These are phyloP conservation scores for Cynanchum wilfordii DNA, from an alignment of 257 asterid genomes.

Conservation along the genomic window DNA sequence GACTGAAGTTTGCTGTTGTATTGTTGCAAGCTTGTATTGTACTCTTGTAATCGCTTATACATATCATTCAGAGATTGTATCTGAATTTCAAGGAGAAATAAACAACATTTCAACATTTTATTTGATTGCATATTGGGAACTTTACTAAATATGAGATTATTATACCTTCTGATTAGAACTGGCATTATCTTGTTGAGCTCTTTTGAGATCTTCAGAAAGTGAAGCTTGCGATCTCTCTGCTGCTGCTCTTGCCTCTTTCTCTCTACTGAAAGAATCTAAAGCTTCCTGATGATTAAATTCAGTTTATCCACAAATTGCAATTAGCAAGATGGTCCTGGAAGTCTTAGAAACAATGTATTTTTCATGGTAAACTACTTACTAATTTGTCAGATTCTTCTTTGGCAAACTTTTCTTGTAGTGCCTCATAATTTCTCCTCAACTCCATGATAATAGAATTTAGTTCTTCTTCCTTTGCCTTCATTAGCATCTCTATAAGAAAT, in stretches of 20 bases:
- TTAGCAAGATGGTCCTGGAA: background rate
- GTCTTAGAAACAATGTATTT: background rate
- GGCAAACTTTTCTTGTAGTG: constrained; percentile 57
- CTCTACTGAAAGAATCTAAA: constrained; percentile 55
- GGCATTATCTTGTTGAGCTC: constrained; percentile 59
- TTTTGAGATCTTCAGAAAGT: constrained; percentile 65
- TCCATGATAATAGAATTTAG: constrained; percentile 68
- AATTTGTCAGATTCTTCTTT: constrained; percentile 68
- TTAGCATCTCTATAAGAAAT: constrained; percentile 45
- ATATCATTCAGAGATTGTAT: constrained; percentile 67
- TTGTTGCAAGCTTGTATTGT: constrained; percentile 80
- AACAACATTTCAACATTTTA: background rate
- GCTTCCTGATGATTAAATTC: constrained; percentile 53
- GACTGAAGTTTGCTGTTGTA: constrained; percentile 84
- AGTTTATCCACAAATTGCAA: constrained; percentile 2
- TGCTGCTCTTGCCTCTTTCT: constrained; percentile 60
- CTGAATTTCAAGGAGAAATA: constrained; percentile 28
- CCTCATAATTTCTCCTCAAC: constrained; percentile 56
- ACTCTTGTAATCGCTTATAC: constrained; percentile 76
- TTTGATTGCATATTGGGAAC: background rate
- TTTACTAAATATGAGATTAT: background rate
- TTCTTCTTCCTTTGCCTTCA: constrained; percentile 81
- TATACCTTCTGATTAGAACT: constrained; percentile 61
- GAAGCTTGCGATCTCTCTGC: constrained; percentile 70
- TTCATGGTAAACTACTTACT: constrained; percentile 38